A percentile compares a stretch with the other conserved stretches of the same genome.
These are phyloP conservation scores for Aurifilum marmelostoma DNA, from an alignment of 2,329 filamentous ascomycete genomes.

Conservation along the genomic window DNA sequence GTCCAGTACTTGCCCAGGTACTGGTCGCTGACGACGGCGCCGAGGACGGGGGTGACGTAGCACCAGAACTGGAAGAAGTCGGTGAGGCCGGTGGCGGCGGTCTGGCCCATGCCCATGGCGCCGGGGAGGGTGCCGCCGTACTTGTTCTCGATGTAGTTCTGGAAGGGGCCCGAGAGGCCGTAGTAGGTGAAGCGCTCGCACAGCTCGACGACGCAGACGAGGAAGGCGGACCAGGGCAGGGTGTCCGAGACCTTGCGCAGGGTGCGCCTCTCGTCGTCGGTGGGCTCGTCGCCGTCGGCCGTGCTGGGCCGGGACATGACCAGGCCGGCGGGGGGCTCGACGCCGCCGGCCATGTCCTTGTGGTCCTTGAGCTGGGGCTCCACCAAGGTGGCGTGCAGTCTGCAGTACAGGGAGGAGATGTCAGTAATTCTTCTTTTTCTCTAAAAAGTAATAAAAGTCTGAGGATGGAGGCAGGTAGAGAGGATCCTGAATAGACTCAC, in stretches of 20 bases:
- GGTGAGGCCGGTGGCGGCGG: constrained; percentile 19
- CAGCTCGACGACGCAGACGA: constrained; percentile 28
- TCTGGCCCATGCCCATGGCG: constrained; percentile 25
- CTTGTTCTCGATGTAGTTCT: constrained; percentile 26
- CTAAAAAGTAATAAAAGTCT: no score
- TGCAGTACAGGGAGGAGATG: neutral
- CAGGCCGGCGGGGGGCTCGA: constrained; percentile 13
- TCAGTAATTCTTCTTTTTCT: no score
- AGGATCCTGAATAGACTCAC: constrained; percentile 2
- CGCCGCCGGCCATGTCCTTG: constrained; percentile 28
- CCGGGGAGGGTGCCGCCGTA: constrained; percentile 19
- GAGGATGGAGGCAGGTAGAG: no score
- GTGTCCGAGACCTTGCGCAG: constrained; percentile 29
- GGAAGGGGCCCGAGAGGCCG: constrained; percentile 28
- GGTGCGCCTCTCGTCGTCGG: constrained; percentile 23
- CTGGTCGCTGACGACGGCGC: constrained; percentile 25
- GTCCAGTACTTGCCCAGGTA: constrained; percentile 29
- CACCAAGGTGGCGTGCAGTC: constrained; percentile 24
- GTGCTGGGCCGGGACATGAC: constrained; percentile 13
- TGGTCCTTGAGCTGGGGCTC: constrained; percentile 21
- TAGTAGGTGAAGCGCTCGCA: constrained; percentile 30
- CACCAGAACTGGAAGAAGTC: constrained; percentile 30
- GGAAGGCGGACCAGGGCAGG: constrained; percentile 29
- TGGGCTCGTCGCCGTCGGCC: constrained; percentile 25
- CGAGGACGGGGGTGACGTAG: constrained; percentile 28